Conservation (phyloP, 805 yeast genomes). For the Ogataea angusta region DNA sequence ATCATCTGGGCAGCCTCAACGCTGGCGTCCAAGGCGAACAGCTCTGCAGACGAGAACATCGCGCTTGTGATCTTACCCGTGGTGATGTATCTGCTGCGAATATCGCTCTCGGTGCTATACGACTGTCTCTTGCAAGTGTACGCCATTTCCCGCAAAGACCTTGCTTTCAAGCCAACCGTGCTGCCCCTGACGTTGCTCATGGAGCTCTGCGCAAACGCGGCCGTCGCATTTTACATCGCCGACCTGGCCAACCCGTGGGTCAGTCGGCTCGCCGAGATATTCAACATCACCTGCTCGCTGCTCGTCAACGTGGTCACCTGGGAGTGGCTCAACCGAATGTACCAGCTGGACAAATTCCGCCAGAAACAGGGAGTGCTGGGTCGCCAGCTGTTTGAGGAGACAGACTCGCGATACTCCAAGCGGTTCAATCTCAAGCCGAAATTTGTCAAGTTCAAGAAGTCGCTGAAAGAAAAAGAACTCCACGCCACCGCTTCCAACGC, state of each 20-base stretch:
- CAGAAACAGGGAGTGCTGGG: conserved; percentile 76
- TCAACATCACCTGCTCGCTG: conserved; percentile 68
- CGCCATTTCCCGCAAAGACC: conserved; percentile 48
- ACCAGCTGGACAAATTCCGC: conserved; percentile 50
- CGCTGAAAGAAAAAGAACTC: background rate
- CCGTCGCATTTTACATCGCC: conserved; percentile 69
- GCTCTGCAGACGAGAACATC: conserved; percentile 37
- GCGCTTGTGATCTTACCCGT: conserved; percentile 63
- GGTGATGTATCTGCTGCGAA: conserved; percentile 68
- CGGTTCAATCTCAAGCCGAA: conserved; percentile 14
- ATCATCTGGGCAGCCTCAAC: conserved; percentile 68
- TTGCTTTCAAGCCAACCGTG: conserved; percentile 47
- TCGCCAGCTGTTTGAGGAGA: conserved; percentile 70
- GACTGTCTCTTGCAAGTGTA: conserved; percentile 60
- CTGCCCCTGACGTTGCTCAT: conserved; percentile 57
- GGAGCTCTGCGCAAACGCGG: conserved; percentile 51
- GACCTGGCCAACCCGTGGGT: conserved; percentile 77
- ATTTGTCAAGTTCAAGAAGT: conserved; percentile 3
- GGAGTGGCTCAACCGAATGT: conserved; percentile 79
- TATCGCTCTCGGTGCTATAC: conserved; percentile 66
- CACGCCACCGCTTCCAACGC: background rate
- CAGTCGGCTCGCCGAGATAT: conserved; percentile 68
- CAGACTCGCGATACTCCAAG: conserved; percentile 1
- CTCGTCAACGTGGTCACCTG: conserved; percentile 72
- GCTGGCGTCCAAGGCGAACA: conserved; percentile 31